Conservation (phyloP, 441 rosid species). For the Erysimum pusillum region DNA sequence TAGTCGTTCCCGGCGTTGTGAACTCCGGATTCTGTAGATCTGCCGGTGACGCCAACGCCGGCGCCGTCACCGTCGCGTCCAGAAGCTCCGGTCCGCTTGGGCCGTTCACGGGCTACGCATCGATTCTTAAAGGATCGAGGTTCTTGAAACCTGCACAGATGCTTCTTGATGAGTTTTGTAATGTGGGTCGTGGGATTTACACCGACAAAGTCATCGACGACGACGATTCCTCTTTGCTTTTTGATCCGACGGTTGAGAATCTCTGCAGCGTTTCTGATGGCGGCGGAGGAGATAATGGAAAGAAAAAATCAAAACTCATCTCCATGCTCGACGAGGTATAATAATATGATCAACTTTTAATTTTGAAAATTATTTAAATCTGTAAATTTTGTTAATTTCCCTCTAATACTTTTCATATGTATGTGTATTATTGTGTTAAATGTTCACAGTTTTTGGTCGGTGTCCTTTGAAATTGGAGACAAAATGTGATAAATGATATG, state of each 20-base stretch:
- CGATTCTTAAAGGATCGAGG: conserved; percentile 79
- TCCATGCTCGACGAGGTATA: conserved; percentile 91
- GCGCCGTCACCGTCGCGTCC: conserved; percentile 35
- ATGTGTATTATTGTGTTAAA: conserved; percentile 22
- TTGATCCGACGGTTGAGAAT: conserved; percentile 64
- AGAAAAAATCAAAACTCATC: conserved; percentile 81
- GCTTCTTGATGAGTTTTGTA: conserved; percentile 80
- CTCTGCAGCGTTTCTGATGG: conserved; percentile 52
- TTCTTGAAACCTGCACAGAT: conserved; percentile 88
- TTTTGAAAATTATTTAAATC: neutral
- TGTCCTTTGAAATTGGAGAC: conserved; percentile 44
- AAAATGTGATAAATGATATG: conserved; percentile 44
- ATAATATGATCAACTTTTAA: neutral
- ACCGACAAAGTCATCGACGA: conserved; percentile 53
- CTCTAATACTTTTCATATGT: conserved; percentile 1
- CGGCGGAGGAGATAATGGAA: conserved; percentile 57
- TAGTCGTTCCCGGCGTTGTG: conserved; percentile 47
- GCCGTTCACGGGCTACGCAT: conserved; percentile 86
- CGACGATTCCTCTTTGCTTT: conserved; percentile 61
- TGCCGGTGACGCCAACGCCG: conserved; percentile 51
- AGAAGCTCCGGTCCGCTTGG: conserved; percentile 53
- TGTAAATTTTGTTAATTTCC: neutral
- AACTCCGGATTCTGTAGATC: conserved; percentile 53
- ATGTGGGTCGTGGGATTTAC: conserved; percentile 64
- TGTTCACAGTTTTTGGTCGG: conserved; percentile 43